Percentiles rank a stretch among this genome's conserved stretches.
These are phyloP conservation scores for Syzygium syzygioides DNA, from an alignment of 441 rosid genomes.

Conservation along the genomic window DNA sequence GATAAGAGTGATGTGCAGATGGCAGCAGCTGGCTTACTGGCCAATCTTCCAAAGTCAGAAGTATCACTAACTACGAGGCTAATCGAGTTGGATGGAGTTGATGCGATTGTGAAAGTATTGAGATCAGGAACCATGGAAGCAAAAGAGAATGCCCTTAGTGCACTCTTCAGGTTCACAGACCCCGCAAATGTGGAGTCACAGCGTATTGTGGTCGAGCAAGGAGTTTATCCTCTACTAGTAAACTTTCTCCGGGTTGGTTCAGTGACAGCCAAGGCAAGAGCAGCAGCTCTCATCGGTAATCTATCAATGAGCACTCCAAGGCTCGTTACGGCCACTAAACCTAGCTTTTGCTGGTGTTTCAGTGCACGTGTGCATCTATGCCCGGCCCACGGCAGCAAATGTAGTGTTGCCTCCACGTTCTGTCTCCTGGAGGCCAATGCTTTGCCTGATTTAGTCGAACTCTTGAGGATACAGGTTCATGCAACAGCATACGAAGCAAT, in stretches of 20 bases:
- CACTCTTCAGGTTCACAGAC: constrained; percentile 60
- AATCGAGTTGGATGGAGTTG: constrained; percentile 36
- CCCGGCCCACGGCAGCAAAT: constrained; percentile 41
- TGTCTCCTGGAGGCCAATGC: constrained; percentile 48
- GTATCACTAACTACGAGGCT: constrained; percentile 34
- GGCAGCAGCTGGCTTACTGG: constrained; percentile 65
- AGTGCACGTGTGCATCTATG: constrained; percentile 28
- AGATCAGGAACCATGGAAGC: constrained; percentile 45
- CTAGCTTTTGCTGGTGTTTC: constrained; percentile 37
- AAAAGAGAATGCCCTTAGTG: constrained; percentile 54
- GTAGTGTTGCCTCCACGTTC: constrained; percentile 42
- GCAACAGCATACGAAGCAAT: constrained; percentile 51
- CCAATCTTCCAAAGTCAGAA: constrained; percentile 65
- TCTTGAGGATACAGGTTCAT: constrained; percentile 26
- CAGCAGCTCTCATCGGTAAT: constrained; percentile 57
- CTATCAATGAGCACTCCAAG: constrained; percentile 45
- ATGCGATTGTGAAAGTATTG: constrained; percentile 35
- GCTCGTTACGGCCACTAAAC: constrained; percentile 19
- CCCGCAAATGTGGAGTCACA: constrained; percentile 38
- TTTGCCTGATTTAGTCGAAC: constrained; percentile 34
- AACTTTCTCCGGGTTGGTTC: constrained; percentile 36
- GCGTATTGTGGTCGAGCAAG: constrained; percentile 36
- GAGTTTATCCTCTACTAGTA: constrained; percentile 45
- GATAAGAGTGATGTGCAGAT: constrained; percentile 43
- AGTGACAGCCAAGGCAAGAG: constrained; percentile 46